Percentiles rank a stretch among this genome's conserved stretches.
Conservation (phyloP, 176 grass and related monocot genomes). For the Chloris gayana region DNA sequence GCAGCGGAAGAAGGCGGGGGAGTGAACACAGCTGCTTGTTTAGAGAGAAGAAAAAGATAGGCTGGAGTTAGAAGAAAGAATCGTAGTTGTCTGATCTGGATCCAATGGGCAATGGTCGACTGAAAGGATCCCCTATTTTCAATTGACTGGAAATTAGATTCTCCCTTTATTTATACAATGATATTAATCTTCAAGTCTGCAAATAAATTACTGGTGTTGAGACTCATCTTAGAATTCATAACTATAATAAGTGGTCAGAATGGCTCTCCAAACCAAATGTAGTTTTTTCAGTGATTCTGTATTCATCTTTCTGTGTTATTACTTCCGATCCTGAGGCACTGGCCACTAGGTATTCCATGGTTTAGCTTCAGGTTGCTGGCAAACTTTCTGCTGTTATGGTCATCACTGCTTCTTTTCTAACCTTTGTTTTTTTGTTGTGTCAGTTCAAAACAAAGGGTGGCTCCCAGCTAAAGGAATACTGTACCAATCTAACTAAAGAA, state of each 20-base stretch:
- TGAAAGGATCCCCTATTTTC: no score
- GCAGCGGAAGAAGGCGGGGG: no score
- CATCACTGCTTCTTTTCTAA: constrained; percentile 21
- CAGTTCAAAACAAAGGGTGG: constrained; percentile 97
- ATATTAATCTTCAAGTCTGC: background rate
- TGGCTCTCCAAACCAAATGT: background rate
- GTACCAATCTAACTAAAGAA: constrained; percentile 92
- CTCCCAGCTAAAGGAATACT: constrained; percentile 94
- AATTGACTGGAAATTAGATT: no score
- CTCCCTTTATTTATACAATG: no score
- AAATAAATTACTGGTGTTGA: background rate
- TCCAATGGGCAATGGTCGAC: no score
- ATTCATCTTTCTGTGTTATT: background rate
- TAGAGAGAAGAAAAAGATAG: no score
- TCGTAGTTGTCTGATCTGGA: no score
- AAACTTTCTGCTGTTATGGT: constrained; percentile 6
- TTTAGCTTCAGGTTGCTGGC: background rate
- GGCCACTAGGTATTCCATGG: constrained; percentile 10
- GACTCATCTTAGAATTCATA: background rate
- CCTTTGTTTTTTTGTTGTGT: constrained; percentile 36
- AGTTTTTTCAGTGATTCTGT: background rate
- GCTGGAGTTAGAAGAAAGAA: no score
- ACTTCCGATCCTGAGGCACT: background rate
- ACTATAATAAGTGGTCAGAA: background rate
- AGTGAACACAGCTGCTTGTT: no score